Evolutionary conservation across 208 protist species (phyloP).

Genomic region (Naegleria lovaniensis): DNA sequence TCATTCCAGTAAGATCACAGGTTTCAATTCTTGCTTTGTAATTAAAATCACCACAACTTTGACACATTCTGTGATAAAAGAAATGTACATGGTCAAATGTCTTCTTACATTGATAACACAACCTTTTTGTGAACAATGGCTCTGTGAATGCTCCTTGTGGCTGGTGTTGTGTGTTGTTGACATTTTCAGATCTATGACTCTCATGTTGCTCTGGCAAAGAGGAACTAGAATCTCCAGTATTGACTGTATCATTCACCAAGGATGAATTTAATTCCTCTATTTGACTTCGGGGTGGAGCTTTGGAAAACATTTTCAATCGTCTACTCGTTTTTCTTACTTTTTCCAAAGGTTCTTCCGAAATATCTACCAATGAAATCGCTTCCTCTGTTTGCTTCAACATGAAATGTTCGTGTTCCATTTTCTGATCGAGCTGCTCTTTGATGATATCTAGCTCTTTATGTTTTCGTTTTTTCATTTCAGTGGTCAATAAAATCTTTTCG

Average conservation of each 20-base stretch:
- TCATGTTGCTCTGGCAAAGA: too few relatives aligned
- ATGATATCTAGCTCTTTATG: neutral
- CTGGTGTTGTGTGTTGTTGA: neutral
- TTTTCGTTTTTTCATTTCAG: neutral
- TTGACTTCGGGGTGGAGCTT: neutral
- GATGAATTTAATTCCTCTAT: neutral
- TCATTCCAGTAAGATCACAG: constrained; percentile 53
- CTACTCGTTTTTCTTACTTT: neutral
- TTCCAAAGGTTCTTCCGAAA: neutral
- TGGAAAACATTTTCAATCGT: neutral
- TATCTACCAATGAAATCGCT: neutral
- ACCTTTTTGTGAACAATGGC: neutral
- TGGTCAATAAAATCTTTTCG: neutral
- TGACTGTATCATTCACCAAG: too few relatives aligned
- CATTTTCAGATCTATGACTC: too few relatives aligned
- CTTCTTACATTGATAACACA: constrained; percentile 74
- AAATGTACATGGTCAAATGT: constrained; percentile 78
- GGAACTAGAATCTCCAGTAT: too few relatives aligned
- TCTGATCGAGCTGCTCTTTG: neutral
- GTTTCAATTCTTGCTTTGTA: constrained; percentile 82
- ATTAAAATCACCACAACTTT: constrained; percentile 85
- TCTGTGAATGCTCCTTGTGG: neutral
- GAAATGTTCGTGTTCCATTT: neutral
- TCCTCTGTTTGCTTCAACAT: neutral
- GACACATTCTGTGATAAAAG: constrained; percentile 93